Base-by-base conservation (phyloP, 2,329 filamentous ascomycete species). In the Septoria petroselini region DNA sequence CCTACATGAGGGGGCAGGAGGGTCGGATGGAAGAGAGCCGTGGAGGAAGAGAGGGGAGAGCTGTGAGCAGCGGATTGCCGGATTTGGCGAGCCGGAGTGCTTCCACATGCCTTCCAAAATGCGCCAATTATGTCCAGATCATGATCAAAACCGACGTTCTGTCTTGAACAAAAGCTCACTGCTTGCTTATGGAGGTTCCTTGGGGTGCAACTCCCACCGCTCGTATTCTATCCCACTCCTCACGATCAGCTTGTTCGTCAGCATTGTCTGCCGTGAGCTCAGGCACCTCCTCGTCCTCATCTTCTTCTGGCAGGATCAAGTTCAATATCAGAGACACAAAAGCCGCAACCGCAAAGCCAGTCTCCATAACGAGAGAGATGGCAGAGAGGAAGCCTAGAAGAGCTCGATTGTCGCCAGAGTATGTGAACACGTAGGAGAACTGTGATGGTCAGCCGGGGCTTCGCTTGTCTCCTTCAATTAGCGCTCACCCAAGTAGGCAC, bases 361-460 rank as follows among this genome's bases (percentile, higher is more conserved):
- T 75, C 61, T 75, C 70, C 59, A 74, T 62, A 15, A 75, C 67
- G 4, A 76, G 62, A 29, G 66, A 64, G 41, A 76, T 75, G 43
- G 87, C 86, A 61, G 91, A 84, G 52, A 86, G 78, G 68, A 93
- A 89, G 2, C 88, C 88, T 39, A 76, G 71, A 2, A 91, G 78
- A 3, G 79, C 76, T 53, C 76, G 77, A 69, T 91, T 88, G 52
- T 75, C 68, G 8, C 86, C 87, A 0, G 67, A 65, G 64, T 91
- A 91, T 3, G 83, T 85, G 66, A 93, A 89, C 45, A 93, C 80
- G 54, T 79, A 76, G 52, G 60, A 42, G 58, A 65, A 64, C 43
- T 47, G 14, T 15, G 6, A 17, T 21, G 8, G 23, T 45, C 21
- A 45, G 33, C 33, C 15, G 29, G 14, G 6, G 25, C 18, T 18